Evolutionary conservation across 192 early-diverging fungal species (phyloP).

Genomic region (Chytriomyces sp.): DNA sequence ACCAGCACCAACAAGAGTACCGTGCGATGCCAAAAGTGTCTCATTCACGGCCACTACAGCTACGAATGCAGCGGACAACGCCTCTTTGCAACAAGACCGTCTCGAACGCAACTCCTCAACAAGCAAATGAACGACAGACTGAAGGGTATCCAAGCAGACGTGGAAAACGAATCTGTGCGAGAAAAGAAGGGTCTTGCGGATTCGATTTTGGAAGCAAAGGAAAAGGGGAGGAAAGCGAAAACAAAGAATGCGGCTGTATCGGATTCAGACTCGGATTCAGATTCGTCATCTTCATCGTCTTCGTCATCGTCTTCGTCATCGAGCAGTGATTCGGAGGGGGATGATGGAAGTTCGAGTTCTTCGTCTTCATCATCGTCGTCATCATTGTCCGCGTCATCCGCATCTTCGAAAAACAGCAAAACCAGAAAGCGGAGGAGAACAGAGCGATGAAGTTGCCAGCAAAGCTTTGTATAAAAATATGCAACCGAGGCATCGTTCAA

Average conservation of each 20-base stretch:
- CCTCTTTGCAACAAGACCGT: conserved; percentile 13
- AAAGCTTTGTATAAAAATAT: no score
- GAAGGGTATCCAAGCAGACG: no score
- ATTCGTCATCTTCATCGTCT: background rate
- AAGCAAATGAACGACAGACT: background rate
- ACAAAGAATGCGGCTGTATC: conserved; percentile 2
- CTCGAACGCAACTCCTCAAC: conserved; percentile 4
- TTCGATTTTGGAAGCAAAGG: conserved; percentile 13
- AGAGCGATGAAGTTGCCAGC: no score
- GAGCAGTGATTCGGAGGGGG: background rate
- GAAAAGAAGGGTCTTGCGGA: conserved; percentile 11
- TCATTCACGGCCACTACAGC: conserved; percentile 12
- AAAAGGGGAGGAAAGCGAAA: background rate
- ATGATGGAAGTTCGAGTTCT: background rate
- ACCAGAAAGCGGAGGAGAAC: background rate
- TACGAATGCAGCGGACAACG: conserved; percentile 26
- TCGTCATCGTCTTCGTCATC: background rate
- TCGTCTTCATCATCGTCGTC: background rate
- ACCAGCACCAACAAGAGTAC: background rate
- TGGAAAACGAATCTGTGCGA: background rate
- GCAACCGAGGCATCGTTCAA: no score
- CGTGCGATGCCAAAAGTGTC: conserved; percentile 30
- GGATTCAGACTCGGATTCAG: conserved; percentile 22
- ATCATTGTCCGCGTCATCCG: background rate
- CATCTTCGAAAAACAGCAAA: background rate